Evolutionary conservation across 2,329 filamentous ascomycete genomes (phyloP).

Genomic region (Diaporthe ilicicola): DNA sequence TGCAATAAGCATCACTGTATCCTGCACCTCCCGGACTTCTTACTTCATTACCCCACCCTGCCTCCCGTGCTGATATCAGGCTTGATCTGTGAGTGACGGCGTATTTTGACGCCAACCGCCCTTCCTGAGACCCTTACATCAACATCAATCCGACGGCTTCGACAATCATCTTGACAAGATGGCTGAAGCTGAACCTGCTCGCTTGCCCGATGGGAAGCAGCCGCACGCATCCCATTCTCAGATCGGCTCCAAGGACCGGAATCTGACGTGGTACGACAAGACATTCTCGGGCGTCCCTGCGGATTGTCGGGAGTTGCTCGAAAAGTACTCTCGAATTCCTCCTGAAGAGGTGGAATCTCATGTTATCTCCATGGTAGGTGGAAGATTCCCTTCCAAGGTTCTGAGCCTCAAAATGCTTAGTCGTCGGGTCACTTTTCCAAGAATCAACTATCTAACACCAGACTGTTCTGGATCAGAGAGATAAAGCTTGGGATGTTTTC

Average conservation of each 20-base stretch:
- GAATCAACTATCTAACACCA: background rate
- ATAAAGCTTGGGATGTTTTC: conserved; percentile 47
- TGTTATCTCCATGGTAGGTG: conserved; percentile 27
- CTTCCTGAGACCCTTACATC: too few species aligned
- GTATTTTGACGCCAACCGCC: too few species aligned
- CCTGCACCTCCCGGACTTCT: background rate
- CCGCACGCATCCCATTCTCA: background rate
- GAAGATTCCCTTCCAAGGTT: background rate
- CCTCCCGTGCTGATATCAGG: background rate
- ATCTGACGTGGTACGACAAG: conserved; percentile 24
- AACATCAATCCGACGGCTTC: background rate
- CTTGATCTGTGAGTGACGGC: background rate
- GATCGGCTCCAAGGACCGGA: conserved; percentile 19
- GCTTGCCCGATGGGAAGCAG: background rate
- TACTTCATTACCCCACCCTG: background rate
- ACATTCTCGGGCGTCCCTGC: background rate
- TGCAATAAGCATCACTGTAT: background rate
- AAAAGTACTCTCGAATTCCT: conserved; percentile 37
- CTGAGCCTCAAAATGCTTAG: background rate
- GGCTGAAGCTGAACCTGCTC: background rate
- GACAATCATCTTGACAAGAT: background rate
- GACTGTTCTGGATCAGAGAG: conserved; percentile 40
- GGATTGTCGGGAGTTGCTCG: conserved; percentile 35
- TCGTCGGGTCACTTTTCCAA: background rate
- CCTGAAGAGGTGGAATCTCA: conserved; percentile 36